Base-by-base conservation (phyloP, 2,329 filamentous ascomycete genomes). In the Beauveria asiatica region DNA sequence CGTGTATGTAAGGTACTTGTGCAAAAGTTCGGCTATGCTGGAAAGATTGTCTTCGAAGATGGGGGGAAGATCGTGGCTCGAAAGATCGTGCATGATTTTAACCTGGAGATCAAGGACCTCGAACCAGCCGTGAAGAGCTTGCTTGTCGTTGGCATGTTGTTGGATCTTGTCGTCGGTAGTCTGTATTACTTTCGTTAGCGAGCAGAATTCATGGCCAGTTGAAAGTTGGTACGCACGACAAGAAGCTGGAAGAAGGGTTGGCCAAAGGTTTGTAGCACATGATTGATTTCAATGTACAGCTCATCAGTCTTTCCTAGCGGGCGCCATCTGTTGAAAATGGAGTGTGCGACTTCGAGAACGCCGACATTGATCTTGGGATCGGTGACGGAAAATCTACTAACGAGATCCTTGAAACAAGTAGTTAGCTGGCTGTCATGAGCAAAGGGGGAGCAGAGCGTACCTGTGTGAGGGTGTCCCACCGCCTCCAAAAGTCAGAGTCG, bases 261-360 rank as follows among this genome's bases (percentile, higher is more conserved):
- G 62, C 90, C 89, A 73, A 99, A 97, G 61, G 87, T 91, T 62
- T 79, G 78, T 57, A 99, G 82, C 60, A 99, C 95, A 77, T 99
- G 94, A 74, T 96, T 94, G 78, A 99, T 95, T 76, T 99, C 94
- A 41, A 85, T 89, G 73, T 92, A 99, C 11, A 99, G 84, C 55
- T 89, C 91, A 74, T 99, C 91, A 48, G 92, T 96, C 63, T 89
- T 86, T 77, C 96, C 97, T 45, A 99, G 81, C 9, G 94, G 95
- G 65, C 94, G 84, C 94, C 94, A 99, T 73, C 94, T 83, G 72
- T 89, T 90, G 77, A 97, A 99, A 68, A 99, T 97, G 53, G 94
- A 97, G 76, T 99, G 94, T 67, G 95, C 95, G 49, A 99, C 94
- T 75, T 96, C 92, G 62, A 99, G 80, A 19, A 99, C 94, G 65